These are phyloP conservation scores for Aspergillus udagawae DNA, from an alignment of 2,329 filamentous ascomycete species.

Conservation along the genomic window DNA sequence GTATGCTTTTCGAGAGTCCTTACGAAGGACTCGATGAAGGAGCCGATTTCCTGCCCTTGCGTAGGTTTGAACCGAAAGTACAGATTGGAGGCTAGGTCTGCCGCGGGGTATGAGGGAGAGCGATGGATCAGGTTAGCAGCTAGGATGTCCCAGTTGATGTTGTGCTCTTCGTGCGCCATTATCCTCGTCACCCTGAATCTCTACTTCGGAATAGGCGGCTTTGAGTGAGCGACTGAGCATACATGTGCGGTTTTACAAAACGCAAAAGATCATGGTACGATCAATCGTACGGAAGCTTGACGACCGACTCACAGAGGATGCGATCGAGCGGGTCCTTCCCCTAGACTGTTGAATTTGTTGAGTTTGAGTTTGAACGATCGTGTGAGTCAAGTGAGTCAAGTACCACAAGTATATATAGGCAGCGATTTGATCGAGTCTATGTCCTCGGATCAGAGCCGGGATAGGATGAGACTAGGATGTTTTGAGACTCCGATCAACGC, in stretches of 20 bases:
- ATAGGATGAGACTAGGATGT: too few species aligned
- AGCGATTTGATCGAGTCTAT: too few species aligned
- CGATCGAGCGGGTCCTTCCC: neutral
- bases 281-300: too few species aligned
- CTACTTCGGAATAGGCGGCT: neutral
- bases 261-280: too few species aligned
- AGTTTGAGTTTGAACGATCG: too few species aligned
- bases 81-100: neutral
- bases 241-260: neutral
- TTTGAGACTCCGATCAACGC: too few species aligned
- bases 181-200: neutral
- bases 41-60: slow-evolving; percentile 6
- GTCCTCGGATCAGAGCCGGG: too few species aligned
- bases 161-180: slow-evolving; percentile 14
- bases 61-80: slow-evolving; percentile 5
- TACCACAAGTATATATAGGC: too few species aligned
- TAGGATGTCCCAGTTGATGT: slow-evolving; percentile 8
- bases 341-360: neutral
- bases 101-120: neutral
- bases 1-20: slow-evolving; percentile 7
- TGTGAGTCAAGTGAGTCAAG: too few species aligned
- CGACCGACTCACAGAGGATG: too few species aligned
- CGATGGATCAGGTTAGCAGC: slow-evolving; percentile 5
- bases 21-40: slow-evolving; percentile 10
- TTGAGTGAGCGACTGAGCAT: neutral